A percentile compares a stretch with the other conserved stretches of the same genome.
These are phyloP conservation scores for Aspergillus luchuensis DNA, from an alignment of 2,329 filamentous ascomycete genomes.

Conservation along the genomic window DNA sequence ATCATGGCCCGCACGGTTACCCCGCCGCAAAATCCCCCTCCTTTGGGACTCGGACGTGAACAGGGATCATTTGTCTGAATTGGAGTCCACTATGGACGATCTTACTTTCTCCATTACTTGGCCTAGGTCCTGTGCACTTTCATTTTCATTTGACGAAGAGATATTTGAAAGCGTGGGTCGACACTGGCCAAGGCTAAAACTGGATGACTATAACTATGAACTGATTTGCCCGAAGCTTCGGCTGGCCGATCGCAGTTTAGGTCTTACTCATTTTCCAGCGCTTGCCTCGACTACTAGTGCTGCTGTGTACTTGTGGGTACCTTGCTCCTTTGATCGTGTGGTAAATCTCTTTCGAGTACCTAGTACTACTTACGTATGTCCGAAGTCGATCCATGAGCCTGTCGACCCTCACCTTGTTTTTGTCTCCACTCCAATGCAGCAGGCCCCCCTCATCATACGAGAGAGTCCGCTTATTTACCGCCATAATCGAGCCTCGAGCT, in stretches of 20 bases:
- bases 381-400: background rate
- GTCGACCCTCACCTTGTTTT: background rate
- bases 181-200: background rate
- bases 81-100: no score
- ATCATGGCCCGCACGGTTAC: background rate
- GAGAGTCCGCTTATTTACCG: background rate
- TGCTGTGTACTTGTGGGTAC: background rate
- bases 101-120: no score
- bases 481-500: background rate
- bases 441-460: background rate
- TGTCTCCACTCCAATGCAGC: background rate
- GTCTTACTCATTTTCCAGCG: background rate
- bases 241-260: background rate
- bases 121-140: no score
- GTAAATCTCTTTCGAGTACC: background rate
- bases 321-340: background rate
- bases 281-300: background rate
- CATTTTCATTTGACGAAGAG: background rate
- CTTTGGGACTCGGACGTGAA: background rate
- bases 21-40: slow-evolving; percentile 1
- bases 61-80: background rate
- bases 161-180: background rate
- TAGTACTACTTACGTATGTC: background rate
- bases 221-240: background rate
- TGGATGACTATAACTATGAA: no score